phyloP scores from a whole-genome alignment of 2,329 filamentous ascomycete genomes.

The Diaporthe citriasiana region DNA sequence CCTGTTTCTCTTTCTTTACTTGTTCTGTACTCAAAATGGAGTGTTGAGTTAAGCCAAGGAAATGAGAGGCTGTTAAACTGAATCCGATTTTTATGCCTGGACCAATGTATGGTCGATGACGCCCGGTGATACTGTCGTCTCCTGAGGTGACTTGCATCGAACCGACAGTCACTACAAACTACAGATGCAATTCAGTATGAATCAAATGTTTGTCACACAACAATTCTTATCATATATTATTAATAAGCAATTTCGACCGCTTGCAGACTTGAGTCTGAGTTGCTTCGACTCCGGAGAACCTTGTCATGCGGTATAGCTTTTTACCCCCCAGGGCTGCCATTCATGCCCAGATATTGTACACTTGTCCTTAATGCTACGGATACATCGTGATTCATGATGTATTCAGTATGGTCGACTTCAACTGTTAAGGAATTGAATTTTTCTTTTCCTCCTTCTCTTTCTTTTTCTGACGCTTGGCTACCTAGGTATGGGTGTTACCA shows the following conservation, averaged over 20 bases:
- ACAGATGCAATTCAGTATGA: no score
- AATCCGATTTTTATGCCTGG: background rate
- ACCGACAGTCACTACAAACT: background rate
- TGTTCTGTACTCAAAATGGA: background rate
- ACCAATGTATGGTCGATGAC: no score
- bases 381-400: background rate
- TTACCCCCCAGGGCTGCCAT: background rate
- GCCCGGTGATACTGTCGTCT: background rate
- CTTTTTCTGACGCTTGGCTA: no score
- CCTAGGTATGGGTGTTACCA: no score
- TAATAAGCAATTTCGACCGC: background rate
- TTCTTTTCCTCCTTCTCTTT: no score
- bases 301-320: no score
- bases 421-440: no score
- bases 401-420: no score
- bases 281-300: accelerated
- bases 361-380: background rate
- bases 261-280: background rate
- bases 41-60: background rate
- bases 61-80: no score
- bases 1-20: background rate
- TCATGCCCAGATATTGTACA: background rate
- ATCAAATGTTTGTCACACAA: background rate
- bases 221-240: background rate
- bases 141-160: background rate